Evolutionary conservation across 805 yeast genomes (phyloP).

Genomic region (Candida michaelii): DNA sequence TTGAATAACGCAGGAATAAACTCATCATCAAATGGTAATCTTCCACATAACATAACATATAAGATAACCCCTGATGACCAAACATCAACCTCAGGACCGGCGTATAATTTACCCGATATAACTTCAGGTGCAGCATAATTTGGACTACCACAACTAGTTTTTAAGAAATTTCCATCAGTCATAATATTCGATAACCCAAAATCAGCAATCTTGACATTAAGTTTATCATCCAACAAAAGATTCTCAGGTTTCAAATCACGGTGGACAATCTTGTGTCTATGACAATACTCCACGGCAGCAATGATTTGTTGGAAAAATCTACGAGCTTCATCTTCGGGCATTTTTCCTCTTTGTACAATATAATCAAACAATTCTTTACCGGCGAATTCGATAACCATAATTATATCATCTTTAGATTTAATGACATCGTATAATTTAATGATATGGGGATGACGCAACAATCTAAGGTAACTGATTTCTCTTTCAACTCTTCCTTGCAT

Average conservation of each 20-base stretch:
- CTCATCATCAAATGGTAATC: constrained; percentile 95
- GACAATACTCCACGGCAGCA: constrained; percentile 95
- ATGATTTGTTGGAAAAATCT: constrained; percentile 94
- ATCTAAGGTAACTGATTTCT: constrained; percentile 84
- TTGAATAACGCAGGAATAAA: constrained; percentile 92
- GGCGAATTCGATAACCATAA: constrained; percentile 96
- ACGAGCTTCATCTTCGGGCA: constrained; percentile 90
- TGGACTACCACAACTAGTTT: constrained; percentile 95
- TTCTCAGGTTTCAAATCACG: constrained; percentile 97
- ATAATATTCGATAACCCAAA: constrained; percentile 92
- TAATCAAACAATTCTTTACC: constrained; percentile 96
- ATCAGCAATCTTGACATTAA: constrained; percentile 94
- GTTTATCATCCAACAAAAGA: constrained; percentile 79
- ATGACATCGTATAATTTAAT: constrained; percentile 94
- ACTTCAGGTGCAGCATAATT: constrained; percentile 98
- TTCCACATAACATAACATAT: constrained; percentile 93
- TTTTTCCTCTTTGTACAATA: constrained; percentile 88
- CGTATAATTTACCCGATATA: constrained; percentile 88
- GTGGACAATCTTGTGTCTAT: constrained; percentile 93
- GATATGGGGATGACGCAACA: constrained; percentile 93
- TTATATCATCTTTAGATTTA: constrained; percentile 90
- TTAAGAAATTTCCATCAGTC: constrained; percentile 96
- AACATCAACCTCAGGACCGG: constrained; percentile 97
- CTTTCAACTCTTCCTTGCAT: constrained; percentile 97
- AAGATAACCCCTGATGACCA: constrained; percentile 97